Conservation (phyloP, 768 basidiomycete genomes). For the Boletus huronensis region DNA sequence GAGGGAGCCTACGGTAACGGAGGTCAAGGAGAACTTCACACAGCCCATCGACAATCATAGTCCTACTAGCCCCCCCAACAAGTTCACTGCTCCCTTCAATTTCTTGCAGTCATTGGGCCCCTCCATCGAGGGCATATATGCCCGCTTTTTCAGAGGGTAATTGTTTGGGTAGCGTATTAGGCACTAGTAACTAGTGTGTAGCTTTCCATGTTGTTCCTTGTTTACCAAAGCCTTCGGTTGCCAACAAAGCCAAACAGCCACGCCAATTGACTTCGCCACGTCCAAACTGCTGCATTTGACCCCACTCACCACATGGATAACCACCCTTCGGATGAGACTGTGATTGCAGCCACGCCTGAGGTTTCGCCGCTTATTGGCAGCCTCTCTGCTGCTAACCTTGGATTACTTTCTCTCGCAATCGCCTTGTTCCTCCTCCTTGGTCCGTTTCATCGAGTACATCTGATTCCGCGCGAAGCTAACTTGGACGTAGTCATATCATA, state of each 20-base stretch:
- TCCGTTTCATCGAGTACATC: conserved; percentile 27
- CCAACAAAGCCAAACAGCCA: conserved; percentile 24
- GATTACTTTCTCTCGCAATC: conserved; percentile 41
- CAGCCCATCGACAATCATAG: neutral
- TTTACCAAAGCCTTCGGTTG: conserved; percentile 11
- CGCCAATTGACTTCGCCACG: neutral
- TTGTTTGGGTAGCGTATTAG: neutral
- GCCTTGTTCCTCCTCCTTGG: conserved; percentile 44
- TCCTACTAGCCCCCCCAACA: neutral
- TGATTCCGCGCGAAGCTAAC: conserved; percentile 14
- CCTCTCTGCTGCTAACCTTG: conserved; percentile 39
- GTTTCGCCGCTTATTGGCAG: conserved; percentile 33
- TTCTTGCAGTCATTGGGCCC: conserved; percentile 4
- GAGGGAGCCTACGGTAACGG: no score
- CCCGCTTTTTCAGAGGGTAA: neutral
- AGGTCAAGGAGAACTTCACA: neutral
- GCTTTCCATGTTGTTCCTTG: conserved; percentile 1
- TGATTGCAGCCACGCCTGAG: conserved; percentile 29
- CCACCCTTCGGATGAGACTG: conserved; percentile 3
- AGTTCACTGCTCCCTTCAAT: neutral
- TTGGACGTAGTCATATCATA: conserved; percentile 43
- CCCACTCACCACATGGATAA: conserved; percentile 11
- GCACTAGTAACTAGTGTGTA: no score
- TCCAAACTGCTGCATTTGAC: neutral
- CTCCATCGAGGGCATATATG: neutral